A percentile compares a stretch with the other conserved stretches of the same genome.
Conservation (phyloP, 345 rosid genomes). For the Acer negundo region DNA sequence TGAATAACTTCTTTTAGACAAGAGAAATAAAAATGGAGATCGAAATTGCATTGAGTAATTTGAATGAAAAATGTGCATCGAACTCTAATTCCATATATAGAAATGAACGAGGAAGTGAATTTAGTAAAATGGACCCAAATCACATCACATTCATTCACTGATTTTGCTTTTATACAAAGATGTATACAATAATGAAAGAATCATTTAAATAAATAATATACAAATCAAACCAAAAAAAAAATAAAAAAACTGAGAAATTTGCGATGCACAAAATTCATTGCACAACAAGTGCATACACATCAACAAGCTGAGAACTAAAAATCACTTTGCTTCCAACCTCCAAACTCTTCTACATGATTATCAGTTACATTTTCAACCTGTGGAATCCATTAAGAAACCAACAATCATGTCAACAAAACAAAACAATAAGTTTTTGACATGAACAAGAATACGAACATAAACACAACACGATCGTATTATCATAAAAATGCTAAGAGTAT, state of each 20-base stretch:
- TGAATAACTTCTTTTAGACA: too few relatives aligned
- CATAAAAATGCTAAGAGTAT: not conserved
- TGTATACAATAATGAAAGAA: not conserved
- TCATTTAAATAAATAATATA: not conserved
- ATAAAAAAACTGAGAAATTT: not conserved
- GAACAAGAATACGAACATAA: not conserved
- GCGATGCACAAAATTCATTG: too few relatives aligned
- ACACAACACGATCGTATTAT: not conserved
- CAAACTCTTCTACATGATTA: slow-evolving; percentile 34
- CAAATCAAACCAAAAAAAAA: not conserved
- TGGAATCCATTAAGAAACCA: slow-evolving; percentile 6
- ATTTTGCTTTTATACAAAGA: too few relatives aligned
- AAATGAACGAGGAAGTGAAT: too few relatives aligned
- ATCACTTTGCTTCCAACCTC: slow-evolving; percentile 81
- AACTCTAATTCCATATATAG: too few relatives aligned
- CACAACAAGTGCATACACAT: too few relatives aligned
- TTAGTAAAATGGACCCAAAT: too few relatives aligned
- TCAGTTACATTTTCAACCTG: slow-evolving; percentile 40
- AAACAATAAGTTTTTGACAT: not conserved
- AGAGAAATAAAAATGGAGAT: too few relatives aligned
- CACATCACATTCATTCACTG: too few relatives aligned
- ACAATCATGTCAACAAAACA: not conserved
- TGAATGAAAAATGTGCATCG: not conserved
- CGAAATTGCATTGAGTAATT: too few relatives aligned
- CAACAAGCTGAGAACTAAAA: not conserved